These are phyloP conservation scores for Termitomyces titanicus DNA, from an alignment of 768 basidiomycete genomes.

Conservation along the genomic window DNA sequence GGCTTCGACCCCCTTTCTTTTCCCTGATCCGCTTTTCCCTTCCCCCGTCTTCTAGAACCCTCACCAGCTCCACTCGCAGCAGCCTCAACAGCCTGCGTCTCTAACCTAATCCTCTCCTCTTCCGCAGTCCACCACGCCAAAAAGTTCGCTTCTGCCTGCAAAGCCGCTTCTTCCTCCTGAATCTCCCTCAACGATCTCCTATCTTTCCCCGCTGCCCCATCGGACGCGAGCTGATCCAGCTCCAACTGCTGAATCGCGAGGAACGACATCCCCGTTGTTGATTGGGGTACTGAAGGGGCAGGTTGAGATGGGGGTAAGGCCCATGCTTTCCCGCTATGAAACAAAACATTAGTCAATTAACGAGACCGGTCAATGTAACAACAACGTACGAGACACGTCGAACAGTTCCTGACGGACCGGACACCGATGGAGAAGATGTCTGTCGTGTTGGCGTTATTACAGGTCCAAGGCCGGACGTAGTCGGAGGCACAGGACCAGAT, in stretches of 20 bases:
- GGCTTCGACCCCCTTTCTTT: not conserved
- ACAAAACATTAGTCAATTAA: not conserved
- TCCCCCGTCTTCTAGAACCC: not conserved
- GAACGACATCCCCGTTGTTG: conserved; percentile 54
- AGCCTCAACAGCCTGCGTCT: conserved; percentile 20
- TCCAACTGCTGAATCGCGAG: conserved; percentile 84
- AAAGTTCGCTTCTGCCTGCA: conserved; percentile 73
- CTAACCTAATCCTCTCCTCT: conserved; percentile 62
- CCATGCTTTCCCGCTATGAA: conserved; percentile 58
- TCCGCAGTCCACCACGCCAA: conserved; percentile 88
- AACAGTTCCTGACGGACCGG: conserved; percentile 3
- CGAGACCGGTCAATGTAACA: not conserved
- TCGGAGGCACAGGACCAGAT: conserved; percentile 16
- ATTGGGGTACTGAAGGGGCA: conserved; percentile 23
- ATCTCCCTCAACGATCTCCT: conserved; percentile 75
- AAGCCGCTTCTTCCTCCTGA: conserved; percentile 75
- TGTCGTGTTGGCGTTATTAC: conserved; percentile 61
- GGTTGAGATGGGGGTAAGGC: conserved; percentile 14
- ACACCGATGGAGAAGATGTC: conserved; percentile 20
- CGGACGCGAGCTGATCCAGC: conserved; percentile 41
- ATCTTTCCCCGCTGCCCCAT: conserved; percentile 34
- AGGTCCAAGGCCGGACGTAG: conserved; percentile 50
- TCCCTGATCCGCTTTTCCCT: conserved; percentile 4
- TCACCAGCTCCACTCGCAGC: not conserved
- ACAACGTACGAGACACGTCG: conserved; percentile 49